A percentile compares a stretch with the other conserved stretches of the same genome.
These are phyloP conservation scores for Acacia pycnantha DNA, from an alignment of 331 rosid species.

Conservation along the genomic window DNA sequence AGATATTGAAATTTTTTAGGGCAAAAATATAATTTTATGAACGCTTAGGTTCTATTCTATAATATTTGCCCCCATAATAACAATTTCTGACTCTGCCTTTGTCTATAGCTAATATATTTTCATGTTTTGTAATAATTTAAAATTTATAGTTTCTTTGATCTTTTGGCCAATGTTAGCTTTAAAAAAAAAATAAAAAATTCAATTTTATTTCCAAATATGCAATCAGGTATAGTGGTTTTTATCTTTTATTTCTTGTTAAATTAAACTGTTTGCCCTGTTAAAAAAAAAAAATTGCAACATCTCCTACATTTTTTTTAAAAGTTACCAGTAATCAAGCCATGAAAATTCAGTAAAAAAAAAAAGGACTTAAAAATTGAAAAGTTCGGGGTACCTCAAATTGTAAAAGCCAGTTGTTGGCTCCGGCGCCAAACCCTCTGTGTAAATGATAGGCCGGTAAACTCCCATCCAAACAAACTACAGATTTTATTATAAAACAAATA, in stretches of 20 bases:
- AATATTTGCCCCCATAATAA: no score
- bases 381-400: conserved; percentile 70
- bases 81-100: no score
- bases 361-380: neutral
- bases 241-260: neutral
- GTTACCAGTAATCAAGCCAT: neutral
- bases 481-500: neutral
- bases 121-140: neutral
- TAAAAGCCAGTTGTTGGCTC: conserved; percentile 75
- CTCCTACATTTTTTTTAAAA: neutral
- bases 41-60: no score
- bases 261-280: neutral
- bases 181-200: neutral
- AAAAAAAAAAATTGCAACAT: no score
- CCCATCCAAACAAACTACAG: conserved; percentile 88
- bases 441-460: conserved; percentile 93
- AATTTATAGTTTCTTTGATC: neutral
- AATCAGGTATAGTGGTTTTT: neutral
- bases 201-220: neutral
- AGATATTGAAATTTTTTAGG: no score
- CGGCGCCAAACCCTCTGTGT: conserved; percentile 82
- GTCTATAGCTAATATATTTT: neutral
- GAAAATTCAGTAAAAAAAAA: neutral
- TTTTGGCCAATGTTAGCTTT: neutral
- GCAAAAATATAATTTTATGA: no score